Base-by-base conservation (phyloP, 2,329 filamentous ascomycete species). In the Aspergillus costaricaensis region DNA sequence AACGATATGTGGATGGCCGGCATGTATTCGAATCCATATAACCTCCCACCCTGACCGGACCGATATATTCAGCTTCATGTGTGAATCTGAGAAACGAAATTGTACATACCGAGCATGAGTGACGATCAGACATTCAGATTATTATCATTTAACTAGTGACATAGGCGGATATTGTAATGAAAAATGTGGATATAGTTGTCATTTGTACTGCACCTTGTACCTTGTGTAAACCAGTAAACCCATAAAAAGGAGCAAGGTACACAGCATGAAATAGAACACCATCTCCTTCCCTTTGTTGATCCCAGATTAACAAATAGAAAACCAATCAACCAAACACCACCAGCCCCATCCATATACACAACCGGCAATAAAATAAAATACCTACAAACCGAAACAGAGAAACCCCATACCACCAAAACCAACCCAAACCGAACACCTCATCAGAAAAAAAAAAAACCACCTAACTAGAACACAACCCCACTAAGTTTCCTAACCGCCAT, bases 401-500 rank as follows among this genome's bases (percentile, higher is more conserved):
- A 25, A 51, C 39, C n/a, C 38, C 23, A 30, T 48, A 12, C 10
- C 10, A 32, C 10, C 4, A 32, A 32, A 32, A 32, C 30, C 30
- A 27, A 27, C 8, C 25, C 30, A 32, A 12, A 12, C 30, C 30
- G 12, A 12, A 32, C 30, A 32, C 32, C 32, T 36, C 32, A 36
- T 36, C 12, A 32, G 8, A 23, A 3, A 27, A 3, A 3, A 27
- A 3, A 36, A 36, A 36, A 14, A 23, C 12, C 32, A 36, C 30
- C 23, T 50, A 44, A 55, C 65, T 62, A 75, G 62, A 77, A 78
- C 14, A 74, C 72, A 55, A 68, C 74, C 30, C 69, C 69, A 7
- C 71, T 74, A 60, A 78, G 71, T 50, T 64, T 68, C 41, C 68
- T 71, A 30, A 78, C 75, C 6, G 77, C 76, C 61, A 72, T 73